These are phyloP conservation scores for Phyllostachys edulis DNA, from an alignment of 176 grass and related monocot species.

Conservation along the genomic window DNA sequence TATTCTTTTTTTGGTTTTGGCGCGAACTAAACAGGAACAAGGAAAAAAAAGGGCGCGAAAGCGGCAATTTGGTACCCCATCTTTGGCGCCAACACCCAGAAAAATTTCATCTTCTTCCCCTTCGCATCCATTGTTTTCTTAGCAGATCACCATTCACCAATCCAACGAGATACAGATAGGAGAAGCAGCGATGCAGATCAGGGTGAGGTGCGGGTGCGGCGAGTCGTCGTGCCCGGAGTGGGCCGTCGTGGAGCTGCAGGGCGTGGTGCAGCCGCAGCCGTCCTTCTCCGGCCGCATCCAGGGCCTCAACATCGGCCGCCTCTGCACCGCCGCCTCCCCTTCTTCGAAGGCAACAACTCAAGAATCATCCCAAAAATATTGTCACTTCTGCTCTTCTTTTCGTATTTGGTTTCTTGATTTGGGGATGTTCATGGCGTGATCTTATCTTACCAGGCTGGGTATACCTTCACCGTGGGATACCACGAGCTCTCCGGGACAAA, in stretches of 20 bases:
- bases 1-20: background rate
- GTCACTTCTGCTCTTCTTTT: background rate
- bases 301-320: constrained; percentile 76
- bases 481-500: constrained; percentile 78
- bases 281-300: constrained; percentile 55
- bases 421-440: background rate
- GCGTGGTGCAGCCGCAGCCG: constrained; percentile 71
- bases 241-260: constrained; percentile 88
- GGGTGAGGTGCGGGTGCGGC: constrained; percentile 64
- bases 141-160: background rate
- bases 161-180: background rate
- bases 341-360: constrained; percentile 44
- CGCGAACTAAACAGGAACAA: background rate
- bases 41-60: constrained; percentile 19
- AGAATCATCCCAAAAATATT: background rate
- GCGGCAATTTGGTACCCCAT: background rate
- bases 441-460: constrained; percentile 42
- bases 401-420: background rate
- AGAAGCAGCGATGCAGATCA: constrained; percentile 61
- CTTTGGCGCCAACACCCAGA: background rate
- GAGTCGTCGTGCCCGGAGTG: constrained; percentile 66
- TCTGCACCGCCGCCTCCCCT: constrained; percentile 55
- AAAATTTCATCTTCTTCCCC: background rate
- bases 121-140: background rate
- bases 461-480: constrained; percentile 83